Evolutionary conservation across 768 basidiomycete species (phyloP).

Genomic region (Russula sp.): DNA sequence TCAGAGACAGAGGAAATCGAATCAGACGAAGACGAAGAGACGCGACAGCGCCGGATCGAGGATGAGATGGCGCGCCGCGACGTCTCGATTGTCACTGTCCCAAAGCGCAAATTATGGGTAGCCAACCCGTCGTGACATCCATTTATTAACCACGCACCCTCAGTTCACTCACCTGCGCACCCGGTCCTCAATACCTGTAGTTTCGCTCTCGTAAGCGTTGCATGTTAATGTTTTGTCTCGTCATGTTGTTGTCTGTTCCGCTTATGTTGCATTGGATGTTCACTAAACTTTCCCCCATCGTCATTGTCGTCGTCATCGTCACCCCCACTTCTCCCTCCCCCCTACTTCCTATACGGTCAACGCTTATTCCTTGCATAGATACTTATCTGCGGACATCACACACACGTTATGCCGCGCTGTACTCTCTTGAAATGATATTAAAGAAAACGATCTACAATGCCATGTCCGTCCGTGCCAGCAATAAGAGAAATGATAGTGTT

Average conservation of each 20-base stretch:
- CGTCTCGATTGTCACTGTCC: constrained; percentile 71
- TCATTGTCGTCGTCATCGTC: too few species aligned
- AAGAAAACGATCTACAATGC: constrained; percentile 12
- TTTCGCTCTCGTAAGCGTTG: neutral
- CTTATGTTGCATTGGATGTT: constrained; percentile 27
- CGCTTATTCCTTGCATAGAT: constrained; percentile 17
- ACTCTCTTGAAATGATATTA: constrained; percentile 23
- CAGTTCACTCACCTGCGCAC: neutral
- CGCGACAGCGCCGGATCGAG: constrained; percentile 67
- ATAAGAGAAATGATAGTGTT: neutral
- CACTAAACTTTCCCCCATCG: constrained; percentile 6
- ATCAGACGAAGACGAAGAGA: constrained; percentile 68
- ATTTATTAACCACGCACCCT: neutral
- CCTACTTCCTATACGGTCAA: constrained; percentile 12
- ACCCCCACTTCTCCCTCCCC: neutral
- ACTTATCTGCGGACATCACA: constrained; percentile 21
- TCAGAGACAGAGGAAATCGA: constrained; percentile 41
- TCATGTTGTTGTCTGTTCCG: neutral
- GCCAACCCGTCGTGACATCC: constrained; percentile 48
- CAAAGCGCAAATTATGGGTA: constrained; percentile 67
- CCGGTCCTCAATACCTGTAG: constrained; percentile 4
- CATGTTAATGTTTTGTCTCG: constrained; percentile 10
- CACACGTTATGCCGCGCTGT: constrained; percentile 22
- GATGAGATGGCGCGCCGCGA: constrained; percentile 77
- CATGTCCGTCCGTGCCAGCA: constrained; percentile 17